Evolutionary conservation across 2,329 filamentous ascomycete species (phyloP).

Genomic region (Trichoderma gracile): DNA sequence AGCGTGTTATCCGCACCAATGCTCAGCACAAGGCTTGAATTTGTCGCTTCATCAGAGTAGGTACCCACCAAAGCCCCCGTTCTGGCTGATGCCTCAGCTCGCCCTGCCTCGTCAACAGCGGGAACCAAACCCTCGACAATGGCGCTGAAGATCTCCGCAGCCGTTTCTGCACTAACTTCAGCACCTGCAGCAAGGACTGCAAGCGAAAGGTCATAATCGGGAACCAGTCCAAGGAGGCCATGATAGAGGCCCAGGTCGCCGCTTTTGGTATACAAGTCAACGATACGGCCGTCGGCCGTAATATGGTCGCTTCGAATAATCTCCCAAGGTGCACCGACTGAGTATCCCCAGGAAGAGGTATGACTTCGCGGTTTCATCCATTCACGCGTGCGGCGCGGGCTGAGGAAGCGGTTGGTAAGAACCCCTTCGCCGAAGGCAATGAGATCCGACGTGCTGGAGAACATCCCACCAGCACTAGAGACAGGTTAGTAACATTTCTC

Average conservation of each 20-base stretch:
- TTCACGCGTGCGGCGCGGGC: conserved; percentile 41
- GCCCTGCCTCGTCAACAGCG: background rate
- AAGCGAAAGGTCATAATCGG: conserved; percentile 43
- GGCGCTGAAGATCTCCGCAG: conserved; percentile 33
- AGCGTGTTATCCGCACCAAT: background rate
- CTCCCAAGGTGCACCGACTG: conserved; percentile 50
- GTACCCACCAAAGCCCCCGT: background rate
- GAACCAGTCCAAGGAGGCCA: conserved; percentile 42
- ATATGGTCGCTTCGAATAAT: conserved; percentile 42
- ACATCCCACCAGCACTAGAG: conserved; percentile 43
- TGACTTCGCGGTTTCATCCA: conserved; percentile 47
- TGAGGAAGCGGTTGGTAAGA: conserved; percentile 44
- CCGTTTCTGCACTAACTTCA: conserved; percentile 31
- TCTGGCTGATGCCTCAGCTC: background rate
- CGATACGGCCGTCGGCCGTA: conserved; percentile 39
- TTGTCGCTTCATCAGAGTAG: background rate
- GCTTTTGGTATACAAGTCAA: conserved; percentile 49
- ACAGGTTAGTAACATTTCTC: background rate
- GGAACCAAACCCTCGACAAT: conserved; percentile 2
- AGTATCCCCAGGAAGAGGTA: conserved; percentile 39
- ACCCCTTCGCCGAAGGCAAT: conserved; percentile 46
- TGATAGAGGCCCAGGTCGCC: conserved; percentile 44
- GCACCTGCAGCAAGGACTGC: conserved; percentile 28
- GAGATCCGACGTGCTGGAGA: conserved; percentile 46
- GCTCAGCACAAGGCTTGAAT: background rate